A percentile compares a stretch with the other conserved stretches of the same genome.
phyloP scores from a whole-genome alignment of 1,284 basidiomycete genomes.

The Lentinula novae-zelandiae region DNA sequence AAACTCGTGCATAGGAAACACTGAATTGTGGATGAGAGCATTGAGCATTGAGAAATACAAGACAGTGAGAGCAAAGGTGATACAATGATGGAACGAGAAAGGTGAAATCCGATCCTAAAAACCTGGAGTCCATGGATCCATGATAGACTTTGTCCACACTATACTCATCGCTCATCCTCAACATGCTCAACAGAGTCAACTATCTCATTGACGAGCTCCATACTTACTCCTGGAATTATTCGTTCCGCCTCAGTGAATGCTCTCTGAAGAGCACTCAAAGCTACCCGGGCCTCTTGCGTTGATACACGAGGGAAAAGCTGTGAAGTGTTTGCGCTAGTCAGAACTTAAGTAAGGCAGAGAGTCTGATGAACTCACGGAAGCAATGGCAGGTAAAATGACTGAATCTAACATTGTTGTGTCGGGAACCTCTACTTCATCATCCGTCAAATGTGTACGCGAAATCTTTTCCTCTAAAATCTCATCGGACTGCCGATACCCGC shows the following conservation, averaged over 20 bases:
- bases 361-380: conserved; percentile 57
- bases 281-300: conserved; percentile 81
- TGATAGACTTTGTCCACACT: not conserved
- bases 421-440: conserved; percentile 56
- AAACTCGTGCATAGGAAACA: too few species aligned
- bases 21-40: too few species aligned
- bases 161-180: conserved; percentile 56
- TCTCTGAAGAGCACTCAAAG: conserved; percentile 78
- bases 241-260: conserved; percentile 92
- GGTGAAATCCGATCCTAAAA: not conserved
- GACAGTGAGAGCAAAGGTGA: not conserved
- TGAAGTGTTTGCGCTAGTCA: conserved; percentile 12
- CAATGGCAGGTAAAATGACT: conserved; percentile 90
- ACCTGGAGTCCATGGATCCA: not conserved
- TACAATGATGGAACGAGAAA: not conserved
- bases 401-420: conserved; percentile 90
- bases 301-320: conserved; percentile 88
- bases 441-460: conserved; percentile 41
- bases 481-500: conserved; percentile 33
- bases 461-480: conserved; percentile 38
- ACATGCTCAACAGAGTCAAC: conserved; percentile 90
- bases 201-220: conserved; percentile 82
- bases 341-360: conserved; percentile 7
- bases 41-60: not conserved
- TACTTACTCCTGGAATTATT: conserved; percentile 79